phyloP scores from a whole-genome alignment of 2,329 filamentous ascomycete species.

The Teratosphaeria gauchensis region DNA sequence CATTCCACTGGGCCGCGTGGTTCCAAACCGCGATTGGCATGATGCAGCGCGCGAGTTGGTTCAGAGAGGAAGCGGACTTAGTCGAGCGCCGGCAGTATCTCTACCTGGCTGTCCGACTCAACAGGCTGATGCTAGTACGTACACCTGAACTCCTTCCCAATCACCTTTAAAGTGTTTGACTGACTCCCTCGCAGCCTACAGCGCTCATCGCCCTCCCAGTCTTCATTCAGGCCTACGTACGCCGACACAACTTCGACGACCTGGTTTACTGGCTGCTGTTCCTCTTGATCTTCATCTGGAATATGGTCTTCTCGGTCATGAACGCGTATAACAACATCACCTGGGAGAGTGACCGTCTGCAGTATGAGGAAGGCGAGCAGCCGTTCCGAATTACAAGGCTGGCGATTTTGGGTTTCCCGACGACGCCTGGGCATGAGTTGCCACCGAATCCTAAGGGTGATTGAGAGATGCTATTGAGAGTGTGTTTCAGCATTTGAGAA shows the following conservation, averaged over 20 bases:
- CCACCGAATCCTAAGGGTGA: background rate
- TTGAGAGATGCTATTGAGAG: background rate
- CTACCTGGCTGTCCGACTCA: conserved; percentile 23
- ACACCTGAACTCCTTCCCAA: background rate
- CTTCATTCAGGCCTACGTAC: conserved; percentile 25
- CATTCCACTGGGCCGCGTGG: conserved; percentile 25
- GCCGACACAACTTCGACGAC: conserved; percentile 17
- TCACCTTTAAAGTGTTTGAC: too few species aligned
- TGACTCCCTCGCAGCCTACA: conserved; percentile 14
- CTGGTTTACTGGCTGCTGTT: conserved; percentile 26
- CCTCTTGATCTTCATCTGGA: conserved; percentile 26
- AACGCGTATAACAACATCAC: conserved; percentile 30
- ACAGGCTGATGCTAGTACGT: conserved; percentile 23
- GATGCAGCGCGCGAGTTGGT: conserved; percentile 26
- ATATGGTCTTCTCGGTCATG: conserved; percentile 25
- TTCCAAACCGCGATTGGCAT: conserved; percentile 24
- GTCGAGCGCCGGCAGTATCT: conserved; percentile 23
- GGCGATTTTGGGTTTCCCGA: conserved; percentile 21
- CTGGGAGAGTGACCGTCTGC: conserved; percentile 21
- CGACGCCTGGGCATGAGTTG: background rate
- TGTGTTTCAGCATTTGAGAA: background rate
- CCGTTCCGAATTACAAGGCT: conserved; percentile 18
- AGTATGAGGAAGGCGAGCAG: conserved; percentile 21
- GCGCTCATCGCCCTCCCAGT: conserved; percentile 21
- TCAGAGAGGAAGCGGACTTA: conserved; percentile 23